Percentiles rank a stretch among this genome's conserved stretches.
These are phyloP conservation scores for Smallanthus sonchifolius DNA, from an alignment of 129 eudicot species.

Conservation along the genomic window DNA sequence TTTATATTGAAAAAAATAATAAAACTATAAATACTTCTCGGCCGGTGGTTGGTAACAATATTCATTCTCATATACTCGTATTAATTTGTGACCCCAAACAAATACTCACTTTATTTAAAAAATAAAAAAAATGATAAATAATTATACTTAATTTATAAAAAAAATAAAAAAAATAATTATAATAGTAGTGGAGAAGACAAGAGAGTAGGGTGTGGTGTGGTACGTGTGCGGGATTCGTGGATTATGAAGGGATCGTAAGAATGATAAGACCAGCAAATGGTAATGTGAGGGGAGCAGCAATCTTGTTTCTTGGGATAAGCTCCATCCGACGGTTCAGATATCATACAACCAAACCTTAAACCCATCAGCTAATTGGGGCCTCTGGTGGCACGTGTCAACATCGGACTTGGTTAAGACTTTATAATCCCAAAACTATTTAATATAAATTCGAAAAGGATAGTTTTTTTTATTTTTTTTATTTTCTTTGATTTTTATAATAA, in stretches of 20 bases:
- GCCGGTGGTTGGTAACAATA: background rate
- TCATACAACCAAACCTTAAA: constrained; percentile 18
- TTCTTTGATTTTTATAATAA: no score
- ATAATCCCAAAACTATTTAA: background rate
- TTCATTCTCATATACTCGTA: background rate
- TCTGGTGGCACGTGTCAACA: constrained; percentile 17
- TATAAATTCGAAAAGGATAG: background rate
- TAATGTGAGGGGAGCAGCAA: constrained; percentile 14
- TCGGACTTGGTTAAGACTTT: background rate
- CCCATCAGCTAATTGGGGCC: constrained; percentile 15
- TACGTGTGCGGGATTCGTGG: constrained; percentile 9
- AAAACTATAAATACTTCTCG: background rate
- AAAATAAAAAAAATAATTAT: background rate
- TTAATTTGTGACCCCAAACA: background rate
- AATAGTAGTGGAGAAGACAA: background rate
- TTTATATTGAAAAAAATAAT: no score
- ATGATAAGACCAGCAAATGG: constrained; percentile 23
- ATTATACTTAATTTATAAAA: background rate
- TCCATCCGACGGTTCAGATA: constrained; percentile 21
- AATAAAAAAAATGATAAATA: background rate
- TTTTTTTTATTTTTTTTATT: background rate
- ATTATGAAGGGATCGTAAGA: background rate
- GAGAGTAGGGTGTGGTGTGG: background rate
- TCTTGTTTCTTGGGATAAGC: constrained; percentile 22
- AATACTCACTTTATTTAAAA: background rate